These are phyloP conservation scores for Termitomyces sp. DNA, from an alignment of 768 basidiomycete species.

Conservation along the genomic window DNA sequence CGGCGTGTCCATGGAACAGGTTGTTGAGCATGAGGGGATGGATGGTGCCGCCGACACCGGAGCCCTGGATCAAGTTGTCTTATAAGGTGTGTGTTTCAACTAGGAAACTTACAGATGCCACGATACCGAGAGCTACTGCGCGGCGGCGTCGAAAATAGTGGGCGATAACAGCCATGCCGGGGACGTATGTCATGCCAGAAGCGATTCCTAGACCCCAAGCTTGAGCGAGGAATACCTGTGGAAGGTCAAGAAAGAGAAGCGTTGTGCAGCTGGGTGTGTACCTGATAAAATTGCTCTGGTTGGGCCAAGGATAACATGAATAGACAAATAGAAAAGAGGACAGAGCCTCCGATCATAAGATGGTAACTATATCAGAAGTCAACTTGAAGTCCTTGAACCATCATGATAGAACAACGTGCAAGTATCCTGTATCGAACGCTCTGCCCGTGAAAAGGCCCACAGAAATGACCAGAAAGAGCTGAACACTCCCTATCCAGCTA, in stretches of 20 bases:
- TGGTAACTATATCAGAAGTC: slow-evolving; percentile 16
- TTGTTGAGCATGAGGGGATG: slow-evolving; percentile 66
- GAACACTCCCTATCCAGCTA: slow-evolving; percentile 25
- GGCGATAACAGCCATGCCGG: slow-evolving; percentile 38
- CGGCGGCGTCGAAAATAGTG: slow-evolving; percentile 45
- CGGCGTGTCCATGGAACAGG: slow-evolving; percentile 39
- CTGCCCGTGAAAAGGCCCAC: slow-evolving; percentile 20
- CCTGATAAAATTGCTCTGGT: slow-evolving; percentile 24
- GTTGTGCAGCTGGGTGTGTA: neutral
- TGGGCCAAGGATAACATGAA: slow-evolving; percentile 27
- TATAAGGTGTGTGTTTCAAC: neutral
- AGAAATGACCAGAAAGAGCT: slow-evolving; percentile 20
- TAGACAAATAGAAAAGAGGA: slow-evolving; percentile 22
- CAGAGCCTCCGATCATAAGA: slow-evolving; percentile 23
- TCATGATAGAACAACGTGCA: slow-evolving; percentile 9
- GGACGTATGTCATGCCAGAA: slow-evolving; percentile 41
- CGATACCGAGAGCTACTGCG: slow-evolving; percentile 45
- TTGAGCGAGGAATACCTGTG: slow-evolving; percentile 41
- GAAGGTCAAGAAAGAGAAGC: neutral
- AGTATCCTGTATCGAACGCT: slow-evolving; percentile 23
- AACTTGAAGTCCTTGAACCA: neutral
- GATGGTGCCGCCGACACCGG: slow-evolving; percentile 54
- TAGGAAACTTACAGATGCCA: slow-evolving; percentile 28
- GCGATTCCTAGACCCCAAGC: slow-evolving; percentile 44
- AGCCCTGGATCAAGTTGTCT: slow-evolving; percentile 23